Percentiles rank a stretch among this genome's conserved stretches.
Evolutionary conservation across 768 basidiomycete genomes (phyloP).

Genomic region (Tulasnella sp.): DNA sequence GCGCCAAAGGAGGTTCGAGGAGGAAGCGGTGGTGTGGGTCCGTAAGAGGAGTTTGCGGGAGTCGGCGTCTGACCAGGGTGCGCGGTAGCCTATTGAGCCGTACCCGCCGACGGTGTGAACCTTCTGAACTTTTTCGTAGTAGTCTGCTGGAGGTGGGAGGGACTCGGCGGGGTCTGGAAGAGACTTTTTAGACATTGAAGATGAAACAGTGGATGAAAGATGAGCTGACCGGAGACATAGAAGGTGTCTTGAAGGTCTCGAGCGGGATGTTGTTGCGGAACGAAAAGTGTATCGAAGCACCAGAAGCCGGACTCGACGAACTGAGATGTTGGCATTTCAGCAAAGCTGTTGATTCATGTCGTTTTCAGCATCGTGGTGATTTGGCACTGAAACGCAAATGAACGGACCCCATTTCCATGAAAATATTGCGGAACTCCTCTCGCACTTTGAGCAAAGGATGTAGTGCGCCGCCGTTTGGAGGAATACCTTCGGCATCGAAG

Average conservation of each 20-base stretch:
- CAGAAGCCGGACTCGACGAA: conserved; percentile 99
- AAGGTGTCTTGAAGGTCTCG: conserved; percentile 97
- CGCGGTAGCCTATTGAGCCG: conserved; percentile 92
- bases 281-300: conserved; percentile 98
- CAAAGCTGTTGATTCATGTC: conserved; percentile 47
- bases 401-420: conserved; percentile 95
- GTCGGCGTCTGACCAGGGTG: conserved; percentile 90
- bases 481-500: conserved; percentile 91
- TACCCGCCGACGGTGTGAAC: conserved; percentile 81
- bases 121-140: conserved; percentile 73
- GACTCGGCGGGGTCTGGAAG: conserved; percentile 66
- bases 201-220: neutral
- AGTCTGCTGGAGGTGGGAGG: conserved; percentile 62
- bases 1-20: conserved; percentile 86
- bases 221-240: conserved; percentile 74
- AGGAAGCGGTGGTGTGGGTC: conserved; percentile 94
- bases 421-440: conserved; percentile 95
- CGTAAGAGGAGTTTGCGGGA: conserved; percentile 84
- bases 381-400: neutral
- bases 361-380: neutral
- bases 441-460: conserved; percentile 96
- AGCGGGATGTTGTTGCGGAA: conserved; percentile 98
- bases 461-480: conserved; percentile 80
- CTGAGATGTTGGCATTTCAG: conserved; percentile 93
- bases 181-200: conserved; percentile 1